These are phyloP conservation scores for Elsinoe australis DNA, from an alignment of 2,329 filamentous ascomycete genomes.

Conservation along the genomic window DNA sequence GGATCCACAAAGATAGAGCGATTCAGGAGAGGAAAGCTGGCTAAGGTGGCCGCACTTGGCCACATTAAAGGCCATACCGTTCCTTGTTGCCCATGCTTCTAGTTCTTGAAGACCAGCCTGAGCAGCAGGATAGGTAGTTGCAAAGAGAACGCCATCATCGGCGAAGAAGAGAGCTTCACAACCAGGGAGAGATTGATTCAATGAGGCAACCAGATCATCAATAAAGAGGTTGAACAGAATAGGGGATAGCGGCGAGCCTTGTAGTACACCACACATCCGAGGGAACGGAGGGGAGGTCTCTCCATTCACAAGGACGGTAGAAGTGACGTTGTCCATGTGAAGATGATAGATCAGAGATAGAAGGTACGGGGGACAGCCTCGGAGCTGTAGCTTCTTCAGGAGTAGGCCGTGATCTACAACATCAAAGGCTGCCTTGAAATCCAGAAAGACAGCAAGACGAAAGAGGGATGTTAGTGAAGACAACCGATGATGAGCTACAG, in stretches of 20 bases:
- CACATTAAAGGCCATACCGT: background rate
- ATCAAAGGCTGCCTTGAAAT: slow-evolving; percentile 10
- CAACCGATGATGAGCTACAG: background rate
- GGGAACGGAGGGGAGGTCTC: background rate
- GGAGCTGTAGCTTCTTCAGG: background rate
- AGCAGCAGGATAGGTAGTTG: background rate
- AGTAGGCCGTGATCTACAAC: background rate
- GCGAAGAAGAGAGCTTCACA: background rate
- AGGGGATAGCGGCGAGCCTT: slow-evolving; percentile 8
- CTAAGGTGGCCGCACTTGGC: background rate
- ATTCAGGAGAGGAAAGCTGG: background rate
- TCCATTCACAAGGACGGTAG: background rate
- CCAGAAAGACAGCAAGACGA: too few species aligned
- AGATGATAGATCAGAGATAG: background rate
- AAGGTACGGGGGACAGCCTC: slow-evolving; percentile 1
- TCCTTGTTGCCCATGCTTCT: background rate
- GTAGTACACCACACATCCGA: background rate
- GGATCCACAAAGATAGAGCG: background rate
- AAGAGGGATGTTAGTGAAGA: too few species aligned
- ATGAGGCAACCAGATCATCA: background rate
- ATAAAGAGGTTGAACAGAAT: slow-evolving; percentile 10
- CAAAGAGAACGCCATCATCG: background rate
- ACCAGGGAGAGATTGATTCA: background rate
- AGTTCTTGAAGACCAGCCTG: background rate
- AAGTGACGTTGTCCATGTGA: background rate